Percentiles rank a stretch among this genome's conserved stretches.
These are phyloP conservation scores for Lophiostoma macrostomum DNA, from an alignment of 495 filamentous ascomycete genomes.

Conservation along the genomic window DNA sequence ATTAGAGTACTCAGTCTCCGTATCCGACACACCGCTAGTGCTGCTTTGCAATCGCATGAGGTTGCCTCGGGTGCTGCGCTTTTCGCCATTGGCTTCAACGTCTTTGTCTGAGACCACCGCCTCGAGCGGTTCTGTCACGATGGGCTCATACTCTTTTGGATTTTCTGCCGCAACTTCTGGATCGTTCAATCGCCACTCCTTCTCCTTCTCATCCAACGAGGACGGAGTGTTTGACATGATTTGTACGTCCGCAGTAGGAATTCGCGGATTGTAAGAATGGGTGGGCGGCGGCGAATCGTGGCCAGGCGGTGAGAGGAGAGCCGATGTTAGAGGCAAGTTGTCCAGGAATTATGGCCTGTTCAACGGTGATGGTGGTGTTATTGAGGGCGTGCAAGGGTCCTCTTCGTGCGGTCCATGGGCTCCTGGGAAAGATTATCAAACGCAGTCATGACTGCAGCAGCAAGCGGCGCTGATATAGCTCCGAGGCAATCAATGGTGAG, in stretches of 20 bases:
- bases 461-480: constrained; percentile 18
- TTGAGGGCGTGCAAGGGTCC: too few relatives aligned
- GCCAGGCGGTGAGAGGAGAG: too few relatives aligned
- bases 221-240: constrained; percentile 1
- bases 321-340: too few relatives aligned
- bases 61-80: constrained; percentile 18
- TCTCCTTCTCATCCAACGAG: constrained; percentile 28
- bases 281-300: not conserved
- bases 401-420: too few relatives aligned
- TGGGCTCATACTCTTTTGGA: constrained; percentile 31
- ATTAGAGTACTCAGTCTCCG: constrained; percentile 43
- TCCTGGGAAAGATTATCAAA: not conserved
- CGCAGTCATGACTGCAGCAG: constrained; percentile 8
- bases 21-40: constrained; percentile 47
- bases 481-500: constrained; percentile 16
- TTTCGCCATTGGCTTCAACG: constrained; percentile 25
- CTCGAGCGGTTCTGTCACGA: constrained; percentile 34
- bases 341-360: too few relatives aligned
- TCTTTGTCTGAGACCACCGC: constrained; percentile 32
- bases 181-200: constrained; percentile 25
- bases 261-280: not conserved
- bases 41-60: constrained; percentile 43
- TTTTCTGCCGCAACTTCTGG: constrained; percentile 13
- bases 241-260: not conserved
- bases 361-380: too few relatives aligned